Percentiles rank a stretch among this genome's conserved stretches.
Evolutionary conservation across 2,329 filamentous ascomycete genomes (phyloP).

Genomic region (Ophiostoma triangulosporum): DNA sequence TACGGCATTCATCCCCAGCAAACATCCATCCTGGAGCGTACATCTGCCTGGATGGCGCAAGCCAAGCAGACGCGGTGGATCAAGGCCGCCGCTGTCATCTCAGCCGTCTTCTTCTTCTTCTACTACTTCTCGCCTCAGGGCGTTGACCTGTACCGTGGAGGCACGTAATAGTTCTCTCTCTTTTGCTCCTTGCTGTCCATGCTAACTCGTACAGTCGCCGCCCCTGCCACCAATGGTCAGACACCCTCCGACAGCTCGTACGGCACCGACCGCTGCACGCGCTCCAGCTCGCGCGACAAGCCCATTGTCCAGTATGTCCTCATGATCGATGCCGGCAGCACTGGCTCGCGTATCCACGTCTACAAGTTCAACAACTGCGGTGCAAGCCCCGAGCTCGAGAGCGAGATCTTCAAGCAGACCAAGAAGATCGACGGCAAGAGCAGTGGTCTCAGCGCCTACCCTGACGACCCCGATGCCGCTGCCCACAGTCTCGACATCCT

Average conservation of each 20-base stretch:
- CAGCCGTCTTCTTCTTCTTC: slow-evolving; percentile 46
- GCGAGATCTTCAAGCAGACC: slow-evolving; percentile 88
- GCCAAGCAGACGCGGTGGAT: slow-evolving; percentile 52
- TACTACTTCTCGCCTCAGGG: slow-evolving; percentile 50
- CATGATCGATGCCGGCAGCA: slow-evolving; percentile 98
- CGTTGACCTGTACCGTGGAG: slow-evolving; percentile 38
- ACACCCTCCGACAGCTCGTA: slow-evolving; percentile 45
- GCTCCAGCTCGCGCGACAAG: slow-evolving; percentile 74
- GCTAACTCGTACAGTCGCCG: not conserved
- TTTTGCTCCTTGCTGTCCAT: not conserved
- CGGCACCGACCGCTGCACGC: slow-evolving; percentile 63
- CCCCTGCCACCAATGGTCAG: slow-evolving; percentile 31
- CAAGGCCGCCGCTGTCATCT: slow-evolving; percentile 49
- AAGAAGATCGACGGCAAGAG: slow-evolving; percentile 58
- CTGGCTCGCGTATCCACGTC: slow-evolving; percentile 93
- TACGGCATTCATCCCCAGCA: slow-evolving; percentile 37
- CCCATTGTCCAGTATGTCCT: slow-evolving; percentile 93
- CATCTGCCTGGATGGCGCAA: slow-evolving; percentile 47
- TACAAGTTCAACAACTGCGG: slow-evolving; percentile 99
- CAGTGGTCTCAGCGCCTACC: slow-evolving; percentile 70
- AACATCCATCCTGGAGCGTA: slow-evolving; percentile 35
- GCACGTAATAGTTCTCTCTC: slow-evolving; percentile 18
- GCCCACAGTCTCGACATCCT: slow-evolving; percentile 81
- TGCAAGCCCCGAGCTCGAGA: slow-evolving; percentile 82
- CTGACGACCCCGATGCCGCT: slow-evolving; percentile 71